Conservation (phyloP, 2,329 filamentous ascomycete genomes). For the Alternaria postmessia region DNA sequence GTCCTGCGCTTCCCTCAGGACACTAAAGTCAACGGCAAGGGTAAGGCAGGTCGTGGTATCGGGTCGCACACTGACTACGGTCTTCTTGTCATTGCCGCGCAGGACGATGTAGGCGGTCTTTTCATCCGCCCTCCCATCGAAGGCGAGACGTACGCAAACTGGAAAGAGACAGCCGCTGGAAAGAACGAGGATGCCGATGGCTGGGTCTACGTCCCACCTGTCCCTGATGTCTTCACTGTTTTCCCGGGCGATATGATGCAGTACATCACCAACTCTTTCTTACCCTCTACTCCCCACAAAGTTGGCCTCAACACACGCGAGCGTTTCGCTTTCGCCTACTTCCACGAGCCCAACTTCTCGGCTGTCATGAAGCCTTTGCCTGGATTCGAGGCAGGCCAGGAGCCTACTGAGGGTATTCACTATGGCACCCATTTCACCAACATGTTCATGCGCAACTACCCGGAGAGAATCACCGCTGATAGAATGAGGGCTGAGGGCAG, state of each 20-base stretch:
- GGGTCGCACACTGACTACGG: constrained; percentile 64
- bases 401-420: constrained; percentile 12
- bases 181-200: constrained; percentile 55
- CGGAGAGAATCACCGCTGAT: constrained; percentile 10
- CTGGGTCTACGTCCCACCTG: constrained; percentile 60
- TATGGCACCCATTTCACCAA: constrained; percentile 18
- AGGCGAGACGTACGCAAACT: constrained; percentile 56
- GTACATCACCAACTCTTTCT: constrained; percentile 18
- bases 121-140: constrained; percentile 57
- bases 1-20: constrained; percentile 54
- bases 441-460: constrained; percentile 22
- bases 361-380: constrained; percentile 16
- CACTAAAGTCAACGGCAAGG: constrained; percentile 58
- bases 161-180: constrained; percentile 57
- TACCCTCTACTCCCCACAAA: constrained; percentile 17
- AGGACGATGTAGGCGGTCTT: constrained; percentile 61
- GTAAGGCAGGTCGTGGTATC: constrained; percentile 60
- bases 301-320: constrained; percentile 19
- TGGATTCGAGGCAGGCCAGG: constrained; percentile 10
- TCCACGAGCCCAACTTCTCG: constrained; percentile 18
- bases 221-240: constrained; percentile 57
- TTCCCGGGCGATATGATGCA: constrained; percentile 50
- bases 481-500: constrained; percentile 10
- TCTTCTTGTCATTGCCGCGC: constrained; percentile 60
- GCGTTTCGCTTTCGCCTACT: constrained; percentile 18